Percentiles rank a stretch among this genome's conserved stretches.
Evolutionary conservation across 352 stramenopile species (phyloP).

Genomic region (Globisporangium iwayamae): DNA sequence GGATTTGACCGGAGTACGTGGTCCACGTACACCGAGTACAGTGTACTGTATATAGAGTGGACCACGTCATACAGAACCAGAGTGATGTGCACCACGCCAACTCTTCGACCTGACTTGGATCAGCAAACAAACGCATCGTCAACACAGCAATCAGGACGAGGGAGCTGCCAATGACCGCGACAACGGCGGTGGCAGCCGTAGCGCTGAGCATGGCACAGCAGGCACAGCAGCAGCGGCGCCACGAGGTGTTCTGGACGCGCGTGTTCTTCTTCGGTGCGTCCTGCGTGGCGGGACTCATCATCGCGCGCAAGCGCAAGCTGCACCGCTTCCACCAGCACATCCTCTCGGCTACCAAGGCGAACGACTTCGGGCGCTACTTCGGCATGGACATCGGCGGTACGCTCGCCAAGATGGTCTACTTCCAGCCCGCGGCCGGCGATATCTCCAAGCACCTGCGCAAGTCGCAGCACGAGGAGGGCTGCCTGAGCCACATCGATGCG

Average conservation of each 20-base stretch:
- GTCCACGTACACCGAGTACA: no score
- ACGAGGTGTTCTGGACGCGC: conserved; percentile 63
- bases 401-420: conserved; percentile 93
- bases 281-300: conserved; percentile 62
- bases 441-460: conserved; percentile 18
- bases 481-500: conserved; percentile 48
- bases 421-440: conserved; percentile 62
- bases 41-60: no score
- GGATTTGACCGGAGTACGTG: no score
- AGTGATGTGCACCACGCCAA: no score
- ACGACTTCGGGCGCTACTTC: conserved; percentile 76
- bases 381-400: conserved; percentile 93
- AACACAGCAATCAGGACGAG: background rate
- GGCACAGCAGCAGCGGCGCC: conserved; percentile 18
- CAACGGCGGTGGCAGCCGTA: background rate
- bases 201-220: background rate
- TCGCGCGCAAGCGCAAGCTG: conserved; percentile 67
- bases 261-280: conserved; percentile 70
- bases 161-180: background rate
- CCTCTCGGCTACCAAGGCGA: conserved; percentile 53
- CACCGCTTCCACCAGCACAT: conserved; percentile 68
- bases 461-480: conserved; percentile 35
- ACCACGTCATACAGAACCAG: no score
- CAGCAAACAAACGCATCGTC: background rate
- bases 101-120: background rate